These are phyloP conservation scores for Flueggea neowawraea DNA, from an alignment of 441 rosid genomes.

Conservation along the genomic window DNA sequence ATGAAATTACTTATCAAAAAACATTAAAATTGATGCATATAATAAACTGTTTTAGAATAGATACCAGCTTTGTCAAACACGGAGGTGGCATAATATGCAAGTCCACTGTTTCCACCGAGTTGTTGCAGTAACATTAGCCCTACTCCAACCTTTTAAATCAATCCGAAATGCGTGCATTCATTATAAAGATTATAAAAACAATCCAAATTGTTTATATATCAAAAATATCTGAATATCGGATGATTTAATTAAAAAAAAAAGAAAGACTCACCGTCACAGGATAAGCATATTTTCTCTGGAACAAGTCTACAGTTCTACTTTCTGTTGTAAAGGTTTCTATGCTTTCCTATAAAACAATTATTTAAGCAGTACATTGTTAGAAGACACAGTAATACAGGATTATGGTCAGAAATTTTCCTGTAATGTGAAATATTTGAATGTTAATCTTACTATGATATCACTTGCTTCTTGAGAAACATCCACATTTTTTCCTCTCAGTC, in stretches of 20 bases:
- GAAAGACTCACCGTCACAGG: conserved; percentile 43
- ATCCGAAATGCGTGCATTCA: no score
- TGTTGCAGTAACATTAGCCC: conserved; percentile 56
- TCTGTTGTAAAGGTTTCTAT: conserved; percentile 23
- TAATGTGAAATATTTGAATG: neutral
- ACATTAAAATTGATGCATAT: no score
- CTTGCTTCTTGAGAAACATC: conserved; percentile 51
- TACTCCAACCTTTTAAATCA: conserved; percentile 36
- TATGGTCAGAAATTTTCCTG: no score
- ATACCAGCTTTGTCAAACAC: conserved; percentile 50
- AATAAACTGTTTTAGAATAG: no score
- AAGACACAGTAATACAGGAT: no score
- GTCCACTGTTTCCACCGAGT: conserved; percentile 42
- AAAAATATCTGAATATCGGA: no score
- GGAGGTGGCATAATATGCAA: conserved; percentile 42
- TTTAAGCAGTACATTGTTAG: neutral
- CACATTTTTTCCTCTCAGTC: conserved; percentile 46
- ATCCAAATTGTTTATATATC: no score
- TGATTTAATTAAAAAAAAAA: no score
- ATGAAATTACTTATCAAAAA: no score
- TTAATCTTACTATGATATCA: conserved; percentile 36
- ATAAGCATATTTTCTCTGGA: conserved; percentile 45
- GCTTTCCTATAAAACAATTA: conserved; percentile 26
- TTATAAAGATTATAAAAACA: no score
- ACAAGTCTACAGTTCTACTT: conserved; percentile 29